A percentile compares a stretch with the other conserved stretches of the same genome.
phyloP scores from a whole-genome alignment of 2,329 filamentous ascomycete species.

The Cladosporium sp. region DNA sequence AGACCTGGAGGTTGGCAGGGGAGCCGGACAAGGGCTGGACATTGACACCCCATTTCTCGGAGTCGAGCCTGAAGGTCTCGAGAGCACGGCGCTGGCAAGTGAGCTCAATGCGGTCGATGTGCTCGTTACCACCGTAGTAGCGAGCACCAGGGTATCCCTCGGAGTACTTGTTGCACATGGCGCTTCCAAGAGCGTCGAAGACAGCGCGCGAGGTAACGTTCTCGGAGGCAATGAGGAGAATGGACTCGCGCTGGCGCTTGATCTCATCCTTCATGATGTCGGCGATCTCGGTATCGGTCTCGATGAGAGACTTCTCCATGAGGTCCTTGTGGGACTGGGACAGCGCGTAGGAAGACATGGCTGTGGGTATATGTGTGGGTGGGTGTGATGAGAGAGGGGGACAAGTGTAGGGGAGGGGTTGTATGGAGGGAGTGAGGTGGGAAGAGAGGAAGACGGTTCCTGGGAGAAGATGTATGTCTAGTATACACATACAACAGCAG shows the following conservation, averaged over 20 bases:
- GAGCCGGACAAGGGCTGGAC: conserved; percentile 87
- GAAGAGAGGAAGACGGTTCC: not conserved
- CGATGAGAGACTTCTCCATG: conserved; percentile 90
- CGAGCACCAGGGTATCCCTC: conserved; percentile 97
- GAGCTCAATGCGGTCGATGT: conserved; percentile 93
- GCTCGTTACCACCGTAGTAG: conserved; percentile 99
- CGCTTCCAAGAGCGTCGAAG: conserved; percentile 91
- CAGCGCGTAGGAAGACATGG: conserved; percentile 52
- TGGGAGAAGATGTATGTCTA: not conserved
- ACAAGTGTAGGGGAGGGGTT: not conserved
- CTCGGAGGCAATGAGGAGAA: conserved; percentile 97
- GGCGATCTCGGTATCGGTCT: conserved; percentile 89
- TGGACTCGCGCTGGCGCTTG: conserved; percentile 95
- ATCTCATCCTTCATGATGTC: conserved; percentile 96
- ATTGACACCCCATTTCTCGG: conserved; percentile 95
- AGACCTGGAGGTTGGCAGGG: conserved; percentile 74
- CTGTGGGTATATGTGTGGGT: not conserved
- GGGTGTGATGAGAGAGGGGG: not conserved
- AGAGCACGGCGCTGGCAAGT: conserved; percentile 94
- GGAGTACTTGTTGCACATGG: conserved; percentile 96
- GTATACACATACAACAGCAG: not conserved
- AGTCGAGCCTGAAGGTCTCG: conserved; percentile 80
- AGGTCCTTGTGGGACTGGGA: conserved; percentile 67
- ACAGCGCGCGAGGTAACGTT: conserved; percentile 98
- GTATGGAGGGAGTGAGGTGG: not conserved